phyloP scores from a whole-genome alignment of 2,329 filamentous ascomycete genomes.

The Paracoccidioides lutzii region DNA sequence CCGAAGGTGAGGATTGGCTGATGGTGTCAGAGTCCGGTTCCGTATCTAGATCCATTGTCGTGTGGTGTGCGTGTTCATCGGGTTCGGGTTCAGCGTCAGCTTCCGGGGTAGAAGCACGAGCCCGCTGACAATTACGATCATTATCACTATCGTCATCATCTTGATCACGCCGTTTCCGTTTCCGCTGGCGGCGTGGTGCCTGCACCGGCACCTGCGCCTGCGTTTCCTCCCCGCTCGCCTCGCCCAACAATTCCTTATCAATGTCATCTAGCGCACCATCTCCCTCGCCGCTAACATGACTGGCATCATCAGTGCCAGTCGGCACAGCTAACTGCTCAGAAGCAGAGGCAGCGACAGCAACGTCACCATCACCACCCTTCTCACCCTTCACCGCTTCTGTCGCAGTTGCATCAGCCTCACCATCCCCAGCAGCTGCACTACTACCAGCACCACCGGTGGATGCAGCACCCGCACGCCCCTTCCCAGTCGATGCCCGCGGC shows the following conservation, averaged over 20 bases:
- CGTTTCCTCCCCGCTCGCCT: slow-evolving; percentile 25
- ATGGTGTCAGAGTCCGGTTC: too few species aligned
- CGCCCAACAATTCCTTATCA: slow-evolving; percentile 27
- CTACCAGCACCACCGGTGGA: background rate
- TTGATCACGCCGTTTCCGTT: background rate
- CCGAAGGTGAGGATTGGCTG: too few species aligned
- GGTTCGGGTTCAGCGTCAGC: background rate
- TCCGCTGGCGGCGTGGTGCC: background rate
- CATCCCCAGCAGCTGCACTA: background rate
- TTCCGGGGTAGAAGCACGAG: background rate
- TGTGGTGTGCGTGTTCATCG: background rate
- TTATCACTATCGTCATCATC: background rate
- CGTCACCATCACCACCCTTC: background rate
- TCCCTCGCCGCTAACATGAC: slow-evolving; percentile 21
- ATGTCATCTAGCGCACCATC: slow-evolving; percentile 23
- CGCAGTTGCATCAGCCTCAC: background rate
- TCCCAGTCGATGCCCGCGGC: background rate
- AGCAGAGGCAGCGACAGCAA: background rate
- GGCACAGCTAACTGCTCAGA: slow-evolving; percentile 13
- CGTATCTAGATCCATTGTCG: too few species aligned
- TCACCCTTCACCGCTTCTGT: background rate
- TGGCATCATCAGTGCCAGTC: slow-evolving; percentile 14
- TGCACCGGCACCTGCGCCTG: slow-evolving; percentile 6
- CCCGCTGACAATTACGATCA: background rate
- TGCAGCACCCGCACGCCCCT: background rate